Evolutionary conservation across 345 rosid genomes (phyloP).

Genomic region (Luvunga scandens): DNA sequence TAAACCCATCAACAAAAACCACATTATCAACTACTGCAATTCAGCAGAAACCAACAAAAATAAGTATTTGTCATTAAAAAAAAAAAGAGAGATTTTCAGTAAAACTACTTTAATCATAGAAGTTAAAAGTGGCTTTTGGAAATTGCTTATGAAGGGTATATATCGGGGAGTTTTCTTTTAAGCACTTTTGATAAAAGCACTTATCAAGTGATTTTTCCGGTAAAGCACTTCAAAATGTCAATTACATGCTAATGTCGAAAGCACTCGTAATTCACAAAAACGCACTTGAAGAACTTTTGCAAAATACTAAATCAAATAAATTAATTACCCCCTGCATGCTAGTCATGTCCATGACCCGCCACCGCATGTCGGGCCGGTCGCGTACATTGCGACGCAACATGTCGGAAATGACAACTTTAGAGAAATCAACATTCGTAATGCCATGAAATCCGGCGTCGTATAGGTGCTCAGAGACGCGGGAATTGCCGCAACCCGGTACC

Average conservation of each 20-base stretch:
- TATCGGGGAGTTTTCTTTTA: not conserved
- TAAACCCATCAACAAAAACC: not conserved
- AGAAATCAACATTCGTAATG: constrained; percentile 80
- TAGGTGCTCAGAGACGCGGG: constrained; percentile 77
- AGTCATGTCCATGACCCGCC: constrained; percentile 97
- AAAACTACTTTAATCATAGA: not conserved
- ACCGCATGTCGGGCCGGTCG: constrained; percentile 69
- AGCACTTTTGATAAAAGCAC: not conserved
- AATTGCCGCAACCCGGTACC: constrained; percentile 92
- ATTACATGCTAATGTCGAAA: not conserved
- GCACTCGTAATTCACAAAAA: not conserved
- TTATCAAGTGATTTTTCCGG: not conserved
- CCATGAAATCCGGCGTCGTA: constrained; percentile 74
- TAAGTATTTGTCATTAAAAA: not conserved
- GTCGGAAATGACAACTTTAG: constrained; percentile 82
- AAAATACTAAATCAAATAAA: not conserved
- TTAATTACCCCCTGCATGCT: constrained; percentile 53
- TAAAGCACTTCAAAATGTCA: not conserved
- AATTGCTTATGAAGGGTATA: not conserved
- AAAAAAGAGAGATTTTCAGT: not conserved
- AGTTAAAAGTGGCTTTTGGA: not conserved
- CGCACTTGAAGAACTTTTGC: not conserved
- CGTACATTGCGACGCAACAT: constrained; percentile 85
- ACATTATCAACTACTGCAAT: not conserved
- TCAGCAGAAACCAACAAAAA: too few relatives aligned